A percentile compares a stretch with the other conserved stretches of the same genome.
phyloP scores from a whole-genome alignment of 345 rosid species.

The Dovyalis caffra region DNA sequence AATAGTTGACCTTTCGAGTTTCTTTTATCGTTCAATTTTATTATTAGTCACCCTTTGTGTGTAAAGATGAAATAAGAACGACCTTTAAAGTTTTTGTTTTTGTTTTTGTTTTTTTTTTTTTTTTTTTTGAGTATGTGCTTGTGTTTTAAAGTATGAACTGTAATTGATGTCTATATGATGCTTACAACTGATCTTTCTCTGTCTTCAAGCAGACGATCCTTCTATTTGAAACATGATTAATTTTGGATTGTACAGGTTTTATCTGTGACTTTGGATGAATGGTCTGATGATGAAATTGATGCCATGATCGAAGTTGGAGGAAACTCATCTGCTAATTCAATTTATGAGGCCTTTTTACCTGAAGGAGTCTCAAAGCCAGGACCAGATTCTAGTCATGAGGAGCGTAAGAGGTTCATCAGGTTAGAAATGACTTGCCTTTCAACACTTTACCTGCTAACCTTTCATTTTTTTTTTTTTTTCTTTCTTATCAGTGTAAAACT shows the following conservation, averaged over 20 bases:
- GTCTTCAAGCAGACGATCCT: background rate
- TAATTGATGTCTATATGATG: background rate
- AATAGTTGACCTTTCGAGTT: too few relatives aligned
- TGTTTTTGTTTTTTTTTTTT: too few relatives aligned
- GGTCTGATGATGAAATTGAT: conserved; percentile 90
- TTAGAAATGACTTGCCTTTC: conserved; percentile 19
- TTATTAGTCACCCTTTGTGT: too few relatives aligned
- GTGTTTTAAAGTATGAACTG: background rate
- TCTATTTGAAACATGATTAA: background rate
- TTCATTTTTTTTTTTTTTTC: background rate
- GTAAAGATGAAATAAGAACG: too few relatives aligned
- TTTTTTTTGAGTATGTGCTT: background rate
- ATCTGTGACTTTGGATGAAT: conserved; percentile 94
- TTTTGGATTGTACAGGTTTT: conserved; percentile 57
- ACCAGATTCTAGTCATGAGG: conserved; percentile 73
- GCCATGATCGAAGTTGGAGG: conserved; percentile 96
- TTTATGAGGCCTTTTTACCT: conserved; percentile 84
- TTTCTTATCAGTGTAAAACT: background rate
- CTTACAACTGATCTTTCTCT: background rate
- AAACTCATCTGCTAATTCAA: conserved; percentile 80
- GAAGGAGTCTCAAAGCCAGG: conserved; percentile 78
- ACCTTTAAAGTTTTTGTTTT: too few relatives aligned
- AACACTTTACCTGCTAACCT: too few relatives aligned
- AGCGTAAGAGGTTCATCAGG: conserved; percentile 82
- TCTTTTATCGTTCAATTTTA: too few relatives aligned